These are phyloP conservation scores for Hemileccinum impolitum DNA, from an alignment of 768 basidiomycete species.

Conservation along the genomic window DNA sequence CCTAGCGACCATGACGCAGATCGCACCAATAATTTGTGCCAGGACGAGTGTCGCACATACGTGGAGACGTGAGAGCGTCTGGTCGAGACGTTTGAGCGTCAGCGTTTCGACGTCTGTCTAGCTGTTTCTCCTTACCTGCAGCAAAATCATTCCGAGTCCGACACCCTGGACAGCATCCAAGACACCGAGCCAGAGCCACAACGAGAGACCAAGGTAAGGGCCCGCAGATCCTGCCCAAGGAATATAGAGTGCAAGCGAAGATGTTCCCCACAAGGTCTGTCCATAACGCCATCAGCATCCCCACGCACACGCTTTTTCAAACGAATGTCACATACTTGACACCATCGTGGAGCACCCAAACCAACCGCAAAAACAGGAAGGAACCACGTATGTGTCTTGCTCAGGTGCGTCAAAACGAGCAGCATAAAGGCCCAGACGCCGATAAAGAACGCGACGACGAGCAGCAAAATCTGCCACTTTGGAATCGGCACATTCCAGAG, in stretches of 20 bases:
- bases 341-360: conserved; percentile 91
- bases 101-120: neutral
- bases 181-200: conserved; percentile 96
- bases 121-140: conserved; percentile 43
- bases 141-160: conserved; percentile 86
- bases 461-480: conserved; percentile 77
- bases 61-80: conserved; percentile 88
- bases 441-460: conserved; percentile 82
- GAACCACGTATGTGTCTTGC: conserved; percentile 94
- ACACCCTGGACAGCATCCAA: conserved; percentile 94
- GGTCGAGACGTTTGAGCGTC: neutral
- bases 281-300: conserved; percentile 5
- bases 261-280: conserved; percentile 93
- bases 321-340: conserved; percentile 55
- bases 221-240: conserved; percentile 88
- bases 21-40: conserved; percentile 84
- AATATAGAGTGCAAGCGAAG: conserved; percentile 87
- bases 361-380: conserved; percentile 94
- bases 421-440: conserved; percentile 80
- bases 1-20: conserved; percentile 91
- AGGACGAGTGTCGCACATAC: conserved; percentile 92
- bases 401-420: conserved; percentile 74
- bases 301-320: neutral
- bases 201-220: conserved; percentile 83
- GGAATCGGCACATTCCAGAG: conserved; percentile 83